Conservation (phyloP, 225 moss, liverwort and hornwort genomes). For the Marchantia polymorpha region DNA sequence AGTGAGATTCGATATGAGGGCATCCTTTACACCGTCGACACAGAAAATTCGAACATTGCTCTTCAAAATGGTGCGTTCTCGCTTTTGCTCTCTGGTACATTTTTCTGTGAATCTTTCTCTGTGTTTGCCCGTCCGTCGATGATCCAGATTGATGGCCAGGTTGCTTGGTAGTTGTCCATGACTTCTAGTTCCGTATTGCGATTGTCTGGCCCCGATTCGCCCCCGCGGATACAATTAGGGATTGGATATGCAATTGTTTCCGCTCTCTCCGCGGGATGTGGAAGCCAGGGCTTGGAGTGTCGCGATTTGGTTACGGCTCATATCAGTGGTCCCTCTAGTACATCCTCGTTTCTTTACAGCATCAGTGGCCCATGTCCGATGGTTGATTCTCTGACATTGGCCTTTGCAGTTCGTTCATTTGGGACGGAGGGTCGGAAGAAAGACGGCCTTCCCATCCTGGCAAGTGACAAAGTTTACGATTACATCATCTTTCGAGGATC, state of each 20-base stretch:
- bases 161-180: neutral
- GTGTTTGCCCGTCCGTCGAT: neutral
- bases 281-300: neutral
- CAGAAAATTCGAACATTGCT: slow-evolving; percentile 99
- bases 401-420: slow-evolving; percentile 84
- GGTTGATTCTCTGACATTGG: slow-evolving; percentile 24
- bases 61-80: slow-evolving; percentile 74
- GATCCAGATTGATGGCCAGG: neutral
- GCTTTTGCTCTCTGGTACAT: neutral
- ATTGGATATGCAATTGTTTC: neutral
- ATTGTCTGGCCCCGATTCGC: slow-evolving; percentile 18
- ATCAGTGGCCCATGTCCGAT: neutral
- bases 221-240: slow-evolving; percentile 15
- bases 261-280: neutral
- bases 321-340: neutral
- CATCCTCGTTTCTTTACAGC: neutral
- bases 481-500: slow-evolving; percentile 99
- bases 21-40: slow-evolving; percentile 88
- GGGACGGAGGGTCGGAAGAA: slow-evolving; percentile 99
- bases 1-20: slow-evolving; percentile 99
- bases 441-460: slow-evolving; percentile 96
- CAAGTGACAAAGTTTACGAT: slow-evolving; percentile 98
- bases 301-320: neutral
- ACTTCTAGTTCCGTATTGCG: neutral
- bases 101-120: neutral